A percentile compares a stretch with the other conserved stretches of the same genome.
phyloP scores from a whole-genome alignment of 495 filamentous ascomycete genomes.

The Penicillium alfredii region DNA sequence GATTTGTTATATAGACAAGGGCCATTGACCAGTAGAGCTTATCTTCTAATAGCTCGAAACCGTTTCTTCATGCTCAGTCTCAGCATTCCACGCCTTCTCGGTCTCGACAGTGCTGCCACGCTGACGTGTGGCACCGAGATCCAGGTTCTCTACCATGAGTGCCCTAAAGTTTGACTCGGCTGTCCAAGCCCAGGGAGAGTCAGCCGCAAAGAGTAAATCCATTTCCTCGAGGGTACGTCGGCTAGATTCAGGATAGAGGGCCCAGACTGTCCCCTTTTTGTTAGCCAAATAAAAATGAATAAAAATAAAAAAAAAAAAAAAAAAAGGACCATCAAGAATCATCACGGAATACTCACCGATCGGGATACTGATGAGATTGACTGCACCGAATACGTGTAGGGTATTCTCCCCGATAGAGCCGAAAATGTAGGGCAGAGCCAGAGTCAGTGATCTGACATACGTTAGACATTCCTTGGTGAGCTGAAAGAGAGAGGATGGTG shows the following conservation, averaged over 20 bases:
- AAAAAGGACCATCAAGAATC: not conserved
- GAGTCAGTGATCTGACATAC: conserved; percentile 7
- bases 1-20: not conserved
- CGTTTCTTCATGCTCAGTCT: not conserved
- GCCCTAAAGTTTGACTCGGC: conserved; percentile 1
- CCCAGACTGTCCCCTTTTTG: conserved; percentile 6
- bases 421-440: conserved; percentile 32
- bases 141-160: not conserved
- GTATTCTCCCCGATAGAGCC: conserved; percentile 21
- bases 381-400: conserved; percentile 35
- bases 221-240: conserved; percentile 39
- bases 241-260: conserved; percentile 35
- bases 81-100: not conserved
- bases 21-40: not conserved
- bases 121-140: not conserved
- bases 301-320: too few species aligned
- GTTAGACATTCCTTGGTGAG: not conserved
- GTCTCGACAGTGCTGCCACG: not conserved
- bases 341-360: conserved; percentile 6
- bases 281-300: not conserved
- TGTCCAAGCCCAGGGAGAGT: conserved; percentile 8
- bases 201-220: conserved; percentile 31
- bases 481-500: not conserved
- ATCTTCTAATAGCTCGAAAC: not conserved
- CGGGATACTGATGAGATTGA: conserved; percentile 35